A percentile compares a stretch with the other conserved stretches of the same genome.
Evolutionary conservation across 441 rosid species (phyloP).

Genomic region (Euphorbia corollata): DNA sequence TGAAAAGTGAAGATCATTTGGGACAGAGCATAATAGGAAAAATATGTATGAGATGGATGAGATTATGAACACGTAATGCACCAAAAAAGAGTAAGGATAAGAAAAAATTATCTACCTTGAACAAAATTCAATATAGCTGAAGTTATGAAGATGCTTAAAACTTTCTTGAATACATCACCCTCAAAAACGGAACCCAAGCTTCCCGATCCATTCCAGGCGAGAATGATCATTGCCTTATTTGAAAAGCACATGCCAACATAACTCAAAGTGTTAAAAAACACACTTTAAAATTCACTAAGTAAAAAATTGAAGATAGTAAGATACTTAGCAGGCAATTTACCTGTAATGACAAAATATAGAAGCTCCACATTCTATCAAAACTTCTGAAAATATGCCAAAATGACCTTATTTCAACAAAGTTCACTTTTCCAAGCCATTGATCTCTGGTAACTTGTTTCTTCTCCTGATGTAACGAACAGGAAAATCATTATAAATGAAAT

Average conservation of each 20-base stretch:
- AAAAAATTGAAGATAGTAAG: slow-evolving; percentile 1
- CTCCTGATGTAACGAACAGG: slow-evolving; percentile 42
- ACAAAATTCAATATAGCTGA: slow-evolving; percentile 94
- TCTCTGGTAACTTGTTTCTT: slow-evolving; percentile 48
- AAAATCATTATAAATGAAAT: background rate
- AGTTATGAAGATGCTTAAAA: slow-evolving; percentile 79
- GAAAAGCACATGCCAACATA: slow-evolving; percentile 11
- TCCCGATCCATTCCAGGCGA: slow-evolving; percentile 86
- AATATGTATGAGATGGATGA: slow-evolving; percentile 1
- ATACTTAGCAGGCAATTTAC: slow-evolving; percentile 24
- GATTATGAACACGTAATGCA: slow-evolving; percentile 1
- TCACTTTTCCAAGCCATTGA: slow-evolving; percentile 89
- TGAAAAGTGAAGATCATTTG: background rate
- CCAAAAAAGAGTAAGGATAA: background rate
- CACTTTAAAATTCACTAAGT: slow-evolving; percentile 16
- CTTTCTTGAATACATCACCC: slow-evolving; percentile 60
- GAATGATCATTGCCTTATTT: slow-evolving; percentile 81
- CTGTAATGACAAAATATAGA: slow-evolving; percentile 83
- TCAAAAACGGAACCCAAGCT: slow-evolving; percentile 45
- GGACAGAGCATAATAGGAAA: too few species aligned
- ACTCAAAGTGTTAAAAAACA: slow-evolving; percentile 21
- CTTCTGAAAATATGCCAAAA: slow-evolving; percentile 97
- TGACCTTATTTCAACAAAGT: slow-evolving; percentile 94
- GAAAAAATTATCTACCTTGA: slow-evolving; percentile 51
- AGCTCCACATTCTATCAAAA: slow-evolving; percentile 99